Evolutionary conservation across 148 eudicot species (phyloP).

Genomic region (Vaccinium macrocarpon): DNA sequence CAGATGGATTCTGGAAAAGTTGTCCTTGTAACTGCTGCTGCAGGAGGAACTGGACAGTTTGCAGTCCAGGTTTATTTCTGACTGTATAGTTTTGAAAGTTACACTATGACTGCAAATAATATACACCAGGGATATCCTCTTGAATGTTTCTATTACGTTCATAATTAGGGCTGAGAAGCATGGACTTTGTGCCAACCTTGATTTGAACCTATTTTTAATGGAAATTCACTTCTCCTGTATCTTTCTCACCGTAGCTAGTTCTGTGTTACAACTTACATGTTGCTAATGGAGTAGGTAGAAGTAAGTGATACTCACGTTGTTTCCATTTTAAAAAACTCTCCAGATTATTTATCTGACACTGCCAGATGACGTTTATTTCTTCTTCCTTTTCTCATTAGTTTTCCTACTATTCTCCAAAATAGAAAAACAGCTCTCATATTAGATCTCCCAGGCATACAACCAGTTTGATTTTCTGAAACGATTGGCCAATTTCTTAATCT

Average conservation of each 20-base stretch:
- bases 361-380: not conserved
- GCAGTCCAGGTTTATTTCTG: conserved; percentile 78
- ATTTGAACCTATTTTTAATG: not conserved
- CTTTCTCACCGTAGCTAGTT: not conserved
- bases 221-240: not conserved
- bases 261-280: not conserved
- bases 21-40: conserved; percentile 96
- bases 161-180: not conserved
- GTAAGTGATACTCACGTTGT: not conserved
- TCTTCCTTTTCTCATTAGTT: not conserved
- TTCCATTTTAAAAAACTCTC: not conserved
- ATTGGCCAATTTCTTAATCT: not conserved
- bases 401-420: not conserved
- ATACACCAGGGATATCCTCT: not conserved
- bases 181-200: not conserved
- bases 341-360: not conserved
- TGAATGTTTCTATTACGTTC: not conserved
- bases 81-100: not conserved
- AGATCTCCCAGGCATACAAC: not conserved
- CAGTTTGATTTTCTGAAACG: not conserved
- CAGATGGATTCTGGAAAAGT: conserved; percentile 78
- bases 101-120: not conserved
- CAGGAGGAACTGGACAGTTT: conserved; percentile 98
- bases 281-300: not conserved
- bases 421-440: not conserved